phyloP scores from a whole-genome alignment of 305 asterid genomes.

The Stenogyne calaminthoides region DNA sequence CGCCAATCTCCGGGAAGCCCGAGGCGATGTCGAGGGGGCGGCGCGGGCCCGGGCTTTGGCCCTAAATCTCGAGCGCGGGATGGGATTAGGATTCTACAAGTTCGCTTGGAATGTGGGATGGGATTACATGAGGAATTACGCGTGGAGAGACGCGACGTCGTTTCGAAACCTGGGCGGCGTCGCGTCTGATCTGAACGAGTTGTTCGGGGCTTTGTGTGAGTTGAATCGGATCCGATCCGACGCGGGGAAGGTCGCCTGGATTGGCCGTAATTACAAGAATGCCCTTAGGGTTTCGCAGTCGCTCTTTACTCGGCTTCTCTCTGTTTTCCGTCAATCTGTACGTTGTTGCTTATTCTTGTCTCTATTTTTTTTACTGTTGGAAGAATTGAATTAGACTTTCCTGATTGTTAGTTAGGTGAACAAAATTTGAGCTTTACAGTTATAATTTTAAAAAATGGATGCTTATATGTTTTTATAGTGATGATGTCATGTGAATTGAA shows the following conservation, averaged over 20 bases:
- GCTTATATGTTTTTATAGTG: neutral
- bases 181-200: constrained; percentile 55
- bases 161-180: constrained; percentile 43
- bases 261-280: constrained; percentile 51
- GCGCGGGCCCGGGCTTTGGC: constrained; percentile 57
- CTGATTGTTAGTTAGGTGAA: neutral
- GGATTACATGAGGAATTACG: constrained; percentile 61
- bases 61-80: constrained; percentile 43
- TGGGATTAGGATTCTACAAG: constrained; percentile 63
- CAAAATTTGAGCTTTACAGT: neutral
- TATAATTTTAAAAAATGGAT: neutral
- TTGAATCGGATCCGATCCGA: constrained; percentile 49
- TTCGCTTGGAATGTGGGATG: constrained; percentile 55
- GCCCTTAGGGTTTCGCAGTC: constrained; percentile 50
- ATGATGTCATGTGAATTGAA: constrained; percentile 10
- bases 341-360: neutral
- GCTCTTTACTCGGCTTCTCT: constrained; percentile 48
- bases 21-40: constrained; percentile 70
- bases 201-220: constrained; percentile 46
- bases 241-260: constrained; percentile 62
- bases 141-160: constrained; percentile 57
- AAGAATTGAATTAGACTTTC: neutral
- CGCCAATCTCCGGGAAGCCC: constrained; percentile 66
- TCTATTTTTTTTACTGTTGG: neutral
- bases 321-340: constrained; percentile 59